A percentile compares a stretch with the other conserved stretches of the same genome.
phyloP scores from a whole-genome alignment of 2,329 filamentous ascomycete species.

The Aquanectria penicillioides region DNA sequence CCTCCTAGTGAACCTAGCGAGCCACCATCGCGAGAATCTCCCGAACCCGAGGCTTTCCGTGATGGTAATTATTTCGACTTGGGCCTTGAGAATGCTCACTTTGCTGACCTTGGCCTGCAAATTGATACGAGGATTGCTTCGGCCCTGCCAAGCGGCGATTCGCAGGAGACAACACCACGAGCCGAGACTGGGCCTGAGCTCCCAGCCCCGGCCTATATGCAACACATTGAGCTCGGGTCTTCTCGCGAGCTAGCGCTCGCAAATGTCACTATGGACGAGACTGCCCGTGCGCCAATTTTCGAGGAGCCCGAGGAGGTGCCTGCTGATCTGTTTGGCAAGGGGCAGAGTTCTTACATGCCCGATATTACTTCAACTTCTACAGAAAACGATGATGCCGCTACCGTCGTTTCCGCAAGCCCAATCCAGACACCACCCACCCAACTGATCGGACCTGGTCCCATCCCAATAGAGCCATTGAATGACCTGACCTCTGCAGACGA shows the following conservation, averaged over 20 bases:
- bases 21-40: slow-evolving; percentile 48
- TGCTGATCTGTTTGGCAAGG: slow-evolving; percentile 53
- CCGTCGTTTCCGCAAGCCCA: slow-evolving; percentile 33
- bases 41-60: slow-evolving; percentile 40
- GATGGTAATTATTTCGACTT: slow-evolving; percentile 42
- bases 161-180: slow-evolving; percentile 75
- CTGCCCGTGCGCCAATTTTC: neutral
- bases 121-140: slow-evolving; percentile 53
- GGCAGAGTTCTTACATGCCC: slow-evolving; percentile 55
- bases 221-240: neutral
- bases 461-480: slow-evolving; percentile 39
- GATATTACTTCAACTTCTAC: slow-evolving; percentile 50
- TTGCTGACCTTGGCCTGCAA: slow-evolving; percentile 44
- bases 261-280: neutral
- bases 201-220: slow-evolving; percentile 21
- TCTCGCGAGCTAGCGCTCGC: neutral
- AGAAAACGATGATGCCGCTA: slow-evolving; percentile 39
- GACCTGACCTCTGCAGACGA: slow-evolving; percentile 49
- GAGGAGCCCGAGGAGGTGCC: slow-evolving; percentile 50
- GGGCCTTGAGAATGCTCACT: slow-evolving; percentile 28
- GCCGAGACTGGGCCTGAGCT: slow-evolving; percentile 55
- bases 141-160: slow-evolving; percentile 54
- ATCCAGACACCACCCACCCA: slow-evolving; percentile 40
- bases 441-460: slow-evolving; percentile 22
- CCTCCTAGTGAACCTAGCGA: slow-evolving; percentile 58